These are phyloP conservation scores for Cronartium quercuum DNA, from an alignment of 1,284 basidiomycete genomes.

Conservation along the genomic window DNA sequence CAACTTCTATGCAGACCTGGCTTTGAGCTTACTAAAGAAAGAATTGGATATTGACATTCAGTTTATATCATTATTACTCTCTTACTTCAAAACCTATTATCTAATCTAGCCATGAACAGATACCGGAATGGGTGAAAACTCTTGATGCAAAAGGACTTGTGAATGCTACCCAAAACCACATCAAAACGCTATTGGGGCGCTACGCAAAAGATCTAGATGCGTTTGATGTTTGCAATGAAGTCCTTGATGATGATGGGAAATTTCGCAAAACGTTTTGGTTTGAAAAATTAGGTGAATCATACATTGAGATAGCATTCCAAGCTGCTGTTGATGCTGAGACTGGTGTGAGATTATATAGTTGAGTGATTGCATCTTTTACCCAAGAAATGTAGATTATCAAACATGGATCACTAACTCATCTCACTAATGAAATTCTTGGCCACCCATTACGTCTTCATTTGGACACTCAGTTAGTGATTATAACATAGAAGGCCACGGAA, in stretches of 20 bases:
- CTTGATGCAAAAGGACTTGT: neutral
- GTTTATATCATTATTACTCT: no score
- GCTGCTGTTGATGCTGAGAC: neutral
- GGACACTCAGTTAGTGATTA: neutral
- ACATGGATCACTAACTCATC: no score
- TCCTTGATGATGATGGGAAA: neutral
- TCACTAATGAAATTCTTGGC: no score
- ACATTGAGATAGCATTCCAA: conserved; percentile 5
- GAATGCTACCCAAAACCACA: neutral
- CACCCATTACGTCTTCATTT: no score
- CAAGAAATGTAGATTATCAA: no score
- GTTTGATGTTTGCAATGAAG: conserved; percentile 6
- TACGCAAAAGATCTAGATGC: neutral
- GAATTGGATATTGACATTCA: no score
- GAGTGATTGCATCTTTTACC: neutral
- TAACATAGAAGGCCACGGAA: neutral
- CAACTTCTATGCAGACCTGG: no score
- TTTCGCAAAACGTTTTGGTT: conserved; percentile 1
- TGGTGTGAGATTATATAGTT: neutral
- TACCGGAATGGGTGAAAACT: neutral
- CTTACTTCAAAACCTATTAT: no score
- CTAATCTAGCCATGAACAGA: neutral
- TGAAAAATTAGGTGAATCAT: neutral
- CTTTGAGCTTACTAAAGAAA: no score
- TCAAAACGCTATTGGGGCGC: neutral